Conservation (phyloP, 176 grass and related monocot species). For the Poa pratensis region DNA sequence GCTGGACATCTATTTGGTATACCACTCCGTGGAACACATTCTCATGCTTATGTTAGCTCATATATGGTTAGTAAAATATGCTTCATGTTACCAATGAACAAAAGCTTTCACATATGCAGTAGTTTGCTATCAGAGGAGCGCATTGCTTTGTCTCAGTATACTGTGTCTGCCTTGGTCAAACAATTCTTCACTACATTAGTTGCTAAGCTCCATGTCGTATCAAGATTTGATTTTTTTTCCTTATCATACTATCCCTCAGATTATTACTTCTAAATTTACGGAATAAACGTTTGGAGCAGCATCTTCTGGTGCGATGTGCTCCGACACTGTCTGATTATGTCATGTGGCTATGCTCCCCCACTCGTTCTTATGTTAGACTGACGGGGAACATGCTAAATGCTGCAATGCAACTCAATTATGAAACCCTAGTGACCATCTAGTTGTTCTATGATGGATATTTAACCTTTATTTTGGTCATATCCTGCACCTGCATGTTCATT, state of each 20-base stretch:
- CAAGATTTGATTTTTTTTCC: slow-evolving; percentile 21
- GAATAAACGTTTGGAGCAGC: neutral
- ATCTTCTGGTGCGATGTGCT: neutral
- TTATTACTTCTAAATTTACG: neutral
- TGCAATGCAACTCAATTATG: neutral
- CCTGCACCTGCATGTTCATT: no score
- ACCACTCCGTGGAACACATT: slow-evolving; percentile 97
- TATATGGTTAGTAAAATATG: slow-evolving; percentile 81
- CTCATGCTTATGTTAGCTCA: slow-evolving; percentile 99
- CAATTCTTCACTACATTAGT: slow-evolving; percentile 8
- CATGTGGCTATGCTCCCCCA: neutral
- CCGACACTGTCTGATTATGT: neutral
- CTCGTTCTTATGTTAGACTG: neutral
- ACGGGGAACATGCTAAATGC: neutral
- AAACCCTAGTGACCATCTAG: neutral
- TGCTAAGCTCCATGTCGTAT: slow-evolving; percentile 30
- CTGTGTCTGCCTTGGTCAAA: slow-evolving; percentile 27
- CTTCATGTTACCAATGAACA: slow-evolving; percentile 33
- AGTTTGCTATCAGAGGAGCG: neutral
- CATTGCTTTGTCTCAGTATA: neutral
- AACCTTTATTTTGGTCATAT: neutral
- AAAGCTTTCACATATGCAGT: slow-evolving; percentile 25
- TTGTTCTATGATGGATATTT: slow-evolving; percentile 13
- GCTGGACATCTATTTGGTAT: slow-evolving; percentile 97
- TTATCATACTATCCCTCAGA: neutral